Evolutionary conservation across 2,329 filamentous ascomycete species (phyloP), one percentile per base, ranked within the genome.

Genomic region (Fusarium temperatum): DNA sequence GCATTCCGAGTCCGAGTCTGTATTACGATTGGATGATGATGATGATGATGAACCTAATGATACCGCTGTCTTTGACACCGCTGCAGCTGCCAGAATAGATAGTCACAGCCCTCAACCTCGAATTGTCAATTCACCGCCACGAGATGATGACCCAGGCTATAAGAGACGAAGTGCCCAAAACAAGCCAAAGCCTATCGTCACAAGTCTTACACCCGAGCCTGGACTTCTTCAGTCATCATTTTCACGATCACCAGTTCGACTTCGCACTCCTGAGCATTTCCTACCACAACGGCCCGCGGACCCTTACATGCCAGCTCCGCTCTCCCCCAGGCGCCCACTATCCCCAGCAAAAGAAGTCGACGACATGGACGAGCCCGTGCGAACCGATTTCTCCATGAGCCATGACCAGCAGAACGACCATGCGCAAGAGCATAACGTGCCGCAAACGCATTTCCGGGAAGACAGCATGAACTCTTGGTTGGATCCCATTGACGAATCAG

Each of bases 401-500:
- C 63, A 66, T n/a, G 56, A 69, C 18, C 63, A 68, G 45, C 64
- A 68, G 5, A 44, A 35, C 12, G 64, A 74, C 28, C 36, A 53
- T 32, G 38, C 51, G 36, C 20, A 60, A n/a, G 69, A 70, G 38
- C 50, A 57, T 11, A 35, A 50, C 39, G 63, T 70, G 39, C 36
- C 62, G n/a, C 61, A 75, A 80, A 67, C 85, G 15, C 89, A 90
- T 74, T 81, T 82, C 28, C 84, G 90, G 68, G 91, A 89, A 30
- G 87, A 89, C 17, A 96, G 94, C 78, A 91, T 92, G 70, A 94
- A 93, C 59, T 97, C 95, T 2, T 98, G 95, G 95, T 84, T 98
- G n/a, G 94, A 98, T 79, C 96, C 94, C 3, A 96, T 97, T 64
- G 94, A 97, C 80, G 95, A 98, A 77, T 98, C 95, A 28, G 94